Evolutionary conservation across 2,329 filamentous ascomycete genomes (phyloP).

Genomic region (Aspergillus jensenii): DNA sequence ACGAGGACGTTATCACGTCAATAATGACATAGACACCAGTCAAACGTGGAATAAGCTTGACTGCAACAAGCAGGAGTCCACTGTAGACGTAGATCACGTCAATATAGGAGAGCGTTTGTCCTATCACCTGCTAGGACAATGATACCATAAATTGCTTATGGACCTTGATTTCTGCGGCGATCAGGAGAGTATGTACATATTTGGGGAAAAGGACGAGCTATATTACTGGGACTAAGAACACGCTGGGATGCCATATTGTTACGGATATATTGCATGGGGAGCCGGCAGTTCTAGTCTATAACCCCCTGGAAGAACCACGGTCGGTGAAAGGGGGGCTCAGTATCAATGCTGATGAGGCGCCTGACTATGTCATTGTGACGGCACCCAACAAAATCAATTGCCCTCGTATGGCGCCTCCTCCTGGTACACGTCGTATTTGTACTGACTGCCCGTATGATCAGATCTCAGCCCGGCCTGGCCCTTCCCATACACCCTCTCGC

Average conservation of each 20-base stretch:
- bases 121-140: no score
- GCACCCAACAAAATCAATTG: background rate
- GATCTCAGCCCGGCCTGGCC: slow-evolving; percentile 57
- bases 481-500: slow-evolving; percentile 63
- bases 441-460: slow-evolving; percentile 60
- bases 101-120: no score
- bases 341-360: background rate
- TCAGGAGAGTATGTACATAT: background rate
- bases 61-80: background rate
- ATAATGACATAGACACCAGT: background rate
- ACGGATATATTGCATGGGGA: background rate
- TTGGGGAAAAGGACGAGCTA: background rate
- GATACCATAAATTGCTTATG: background rate
- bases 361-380: background rate
- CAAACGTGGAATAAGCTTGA: background rate
- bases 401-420: slow-evolving; percentile 43
- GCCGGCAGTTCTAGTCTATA: background rate
- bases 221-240: no score
- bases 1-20: no score
- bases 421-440: slow-evolving; percentile 63
- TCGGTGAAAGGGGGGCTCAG: background rate
- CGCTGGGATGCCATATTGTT: no score
- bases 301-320: background rate
- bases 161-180: background rate
- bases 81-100: background rate